Evolutionary conservation across 192 early-diverging fungal genomes (phyloP), one percentile per base, ranked within the genome.

Genomic region (Cladochytrium replicatum): DNA sequence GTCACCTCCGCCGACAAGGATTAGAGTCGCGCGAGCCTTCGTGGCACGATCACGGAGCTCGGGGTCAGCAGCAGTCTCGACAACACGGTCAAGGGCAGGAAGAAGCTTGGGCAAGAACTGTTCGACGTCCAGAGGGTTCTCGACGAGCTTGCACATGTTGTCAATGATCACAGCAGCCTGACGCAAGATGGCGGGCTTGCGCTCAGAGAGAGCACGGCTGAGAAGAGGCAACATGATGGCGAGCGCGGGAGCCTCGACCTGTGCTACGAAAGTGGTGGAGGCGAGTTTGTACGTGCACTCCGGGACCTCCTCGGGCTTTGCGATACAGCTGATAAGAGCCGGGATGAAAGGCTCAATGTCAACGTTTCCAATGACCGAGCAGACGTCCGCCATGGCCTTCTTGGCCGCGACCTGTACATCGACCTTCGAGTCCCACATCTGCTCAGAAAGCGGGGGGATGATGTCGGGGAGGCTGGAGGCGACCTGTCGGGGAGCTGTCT

Each of bases 131-230:
- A 67, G 63, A 34, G 86, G 84, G 55, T 83, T 75, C 44, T 79
- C 64, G 46, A 85, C 84, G 37, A 88, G 74, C 68, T 87, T 88
- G 64, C 74, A 86, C 74, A 88, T 74, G 64, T 88, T 88, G 68
- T 86, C 78, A 56, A 81, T 81, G 66, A 88, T 87, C 45, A 87
- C 62, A 42, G 78, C 81, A 42, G 81, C 58, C 34, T 72, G 72
- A 54, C 84, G 80, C 62, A 81, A 64, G 44, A 84, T 80, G 26
- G 74, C 53, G 55, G 74, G 76, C 50, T 69, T 67, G 52, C 81
- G 71, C 54, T 86, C 84, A 46, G 61, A 60, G n/a, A 75, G 40
- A n/a, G 66, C 68, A 55, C 72, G 62, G 29, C 66, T 60, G 15
- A 75, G 59, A 19, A 75, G 58, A 1, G 72, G 72, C 5, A 83